Percentiles rank a stretch among this genome's conserved stretches.
phyloP scores from a whole-genome alignment of 768 basidiomycete genomes.

The Holtermannia corniformis region DNA sequence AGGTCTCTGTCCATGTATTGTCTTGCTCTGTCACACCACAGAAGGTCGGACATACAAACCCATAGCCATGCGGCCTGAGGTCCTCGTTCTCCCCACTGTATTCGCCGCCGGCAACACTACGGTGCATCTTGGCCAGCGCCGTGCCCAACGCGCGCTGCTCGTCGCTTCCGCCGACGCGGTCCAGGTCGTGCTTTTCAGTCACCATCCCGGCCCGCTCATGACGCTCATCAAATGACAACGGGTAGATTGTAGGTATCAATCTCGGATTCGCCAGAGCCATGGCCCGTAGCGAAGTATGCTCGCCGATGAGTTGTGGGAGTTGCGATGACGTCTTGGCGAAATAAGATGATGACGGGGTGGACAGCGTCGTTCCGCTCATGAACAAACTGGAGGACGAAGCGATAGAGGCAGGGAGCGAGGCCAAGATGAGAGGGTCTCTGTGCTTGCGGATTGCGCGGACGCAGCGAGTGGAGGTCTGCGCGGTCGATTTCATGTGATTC shows the following conservation, averaged over 20 bases:
- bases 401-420: background rate
- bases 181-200: slow-evolving; percentile 25
- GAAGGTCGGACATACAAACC: slow-evolving; percentile 30
- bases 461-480: background rate
- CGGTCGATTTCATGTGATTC: too few species aligned
- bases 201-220: slow-evolving; percentile 18
- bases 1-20: slow-evolving; percentile 30
- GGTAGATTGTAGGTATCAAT: slow-evolving; percentile 1
- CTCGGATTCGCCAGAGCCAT: background rate
- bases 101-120: background rate
- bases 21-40: slow-evolving; percentile 38
- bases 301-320: slow-evolving; percentile 4
- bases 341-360: background rate
- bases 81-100: background rate
- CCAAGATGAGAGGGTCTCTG: background rate
- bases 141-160: slow-evolving; percentile 21
- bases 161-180: background rate
- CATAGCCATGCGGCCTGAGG: slow-evolving; percentile 11
- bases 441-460: too few species aligned
- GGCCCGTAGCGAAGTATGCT: background rate
- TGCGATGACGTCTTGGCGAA: background rate
- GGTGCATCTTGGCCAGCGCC: slow-evolving; percentile 30
- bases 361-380: background rate
- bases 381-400: background rate
- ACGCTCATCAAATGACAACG: background rate